Conservation (phyloP, 768 basidiomycete genomes). For the Leccinellum rugosiceps region DNA sequence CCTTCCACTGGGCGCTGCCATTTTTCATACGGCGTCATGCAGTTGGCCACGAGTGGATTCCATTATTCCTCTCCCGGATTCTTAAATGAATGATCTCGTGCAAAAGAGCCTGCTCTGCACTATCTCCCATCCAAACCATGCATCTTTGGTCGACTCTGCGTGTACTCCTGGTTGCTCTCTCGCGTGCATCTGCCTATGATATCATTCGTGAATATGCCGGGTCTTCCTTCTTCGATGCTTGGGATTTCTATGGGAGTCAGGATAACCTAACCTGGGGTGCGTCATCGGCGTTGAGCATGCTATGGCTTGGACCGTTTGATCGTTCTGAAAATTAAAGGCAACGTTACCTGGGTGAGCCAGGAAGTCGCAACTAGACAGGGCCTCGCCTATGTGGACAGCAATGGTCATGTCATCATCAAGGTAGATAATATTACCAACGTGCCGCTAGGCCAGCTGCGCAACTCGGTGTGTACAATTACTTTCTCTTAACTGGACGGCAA, state of each 20-base stretch:
- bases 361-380: slow-evolving; percentile 43
- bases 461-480: slow-evolving; percentile 43
- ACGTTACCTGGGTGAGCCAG: slow-evolving; percentile 57
- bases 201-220: slow-evolving; percentile 47
- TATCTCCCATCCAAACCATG: slow-evolving; percentile 11
- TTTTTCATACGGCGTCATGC: not conserved
- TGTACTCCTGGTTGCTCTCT: slow-evolving; percentile 2
- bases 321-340: slow-evolving; percentile 38
- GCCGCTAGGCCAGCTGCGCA: slow-evolving; percentile 47
- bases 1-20: not conserved
- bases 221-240: slow-evolving; percentile 49
- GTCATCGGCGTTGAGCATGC: slow-evolving; percentile 24
- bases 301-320: not conserved
- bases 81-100: not conserved
- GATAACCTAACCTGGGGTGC: slow-evolving; percentile 44
- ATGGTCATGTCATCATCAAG: slow-evolving; percentile 64
- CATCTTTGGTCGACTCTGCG: not conserved
- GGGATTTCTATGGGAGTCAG: slow-evolving; percentile 49
- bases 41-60: no score
- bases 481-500: not conserved
- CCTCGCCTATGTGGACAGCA: slow-evolving; percentile 57
- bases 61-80: not conserved
- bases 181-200: slow-evolving; percentile 26
- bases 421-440: slow-evolving; percentile 71
- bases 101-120: no score